Percentiles rank a stretch among this genome's conserved stretches.
phyloP scores from a whole-genome alignment of 306 rosid species.

The Acacia crassicarpa region DNA sequence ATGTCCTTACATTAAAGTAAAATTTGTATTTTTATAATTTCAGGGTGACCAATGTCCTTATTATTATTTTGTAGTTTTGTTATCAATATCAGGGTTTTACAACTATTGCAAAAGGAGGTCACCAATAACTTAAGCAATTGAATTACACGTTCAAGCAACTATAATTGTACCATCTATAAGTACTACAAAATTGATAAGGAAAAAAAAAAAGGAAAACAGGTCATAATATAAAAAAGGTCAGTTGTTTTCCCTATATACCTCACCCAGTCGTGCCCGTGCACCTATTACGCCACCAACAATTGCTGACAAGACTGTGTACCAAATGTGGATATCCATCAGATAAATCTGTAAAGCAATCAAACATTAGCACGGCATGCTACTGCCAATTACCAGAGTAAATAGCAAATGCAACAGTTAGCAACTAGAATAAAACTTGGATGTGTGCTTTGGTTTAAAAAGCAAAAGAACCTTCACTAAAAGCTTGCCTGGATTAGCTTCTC shows the following conservation, averaged over 20 bases:
- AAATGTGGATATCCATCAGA: conserved; percentile 92
- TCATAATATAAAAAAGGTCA: background rate
- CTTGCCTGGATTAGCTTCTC: no score
- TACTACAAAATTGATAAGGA: background rate
- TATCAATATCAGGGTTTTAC: background rate
- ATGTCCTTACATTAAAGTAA: background rate
- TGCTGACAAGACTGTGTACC: conserved; percentile 92
- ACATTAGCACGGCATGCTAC: conserved; percentile 34
- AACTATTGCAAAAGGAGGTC: conserved; percentile 3
- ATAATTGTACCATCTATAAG: background rate
- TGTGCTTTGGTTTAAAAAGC: background rate
- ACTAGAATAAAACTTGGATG: background rate
- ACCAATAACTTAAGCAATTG: background rate
- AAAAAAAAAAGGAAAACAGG: background rate
- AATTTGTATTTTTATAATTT: background rate
- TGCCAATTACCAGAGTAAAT: conserved; percentile 2
- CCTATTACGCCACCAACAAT: conserved; percentile 93
- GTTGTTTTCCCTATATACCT: conserved; percentile 54
- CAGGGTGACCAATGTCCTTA: background rate
- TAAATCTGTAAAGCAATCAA: conserved; percentile 67
- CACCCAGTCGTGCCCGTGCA: conserved; percentile 93
- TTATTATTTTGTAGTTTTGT: background rate
- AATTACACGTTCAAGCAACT: background rate
- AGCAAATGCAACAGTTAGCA: background rate
- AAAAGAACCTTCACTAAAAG: background rate